Base-by-base conservation (phyloP, 495 filamentous ascomycete genomes). In the Viridothelium virens region DNA sequence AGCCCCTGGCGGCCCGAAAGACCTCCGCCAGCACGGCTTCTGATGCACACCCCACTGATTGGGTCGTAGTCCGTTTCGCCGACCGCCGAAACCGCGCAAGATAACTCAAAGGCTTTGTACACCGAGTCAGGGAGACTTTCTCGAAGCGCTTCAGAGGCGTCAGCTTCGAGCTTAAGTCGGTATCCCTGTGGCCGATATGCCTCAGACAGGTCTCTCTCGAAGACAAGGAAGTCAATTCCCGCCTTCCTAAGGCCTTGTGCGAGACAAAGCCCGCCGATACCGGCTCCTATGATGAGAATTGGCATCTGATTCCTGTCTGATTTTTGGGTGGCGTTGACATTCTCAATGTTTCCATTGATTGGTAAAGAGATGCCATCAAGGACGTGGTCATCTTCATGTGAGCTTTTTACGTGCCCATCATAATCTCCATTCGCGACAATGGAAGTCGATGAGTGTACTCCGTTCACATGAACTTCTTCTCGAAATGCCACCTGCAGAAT, bases 241-340 rank as follows among this genome's bases (percentile, higher is more conserved):
- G 64, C 71, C 56, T 79, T 80, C 62, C 79, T 78, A 39, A 87
- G 81, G 44, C 79, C 79, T 67, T 88, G 85, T 2, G 84, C 86
- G 12, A 88, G 76, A 3, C 82, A 75, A 10, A 86, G 78, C 47
- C 85, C 85, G 34, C 81, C 83, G 66, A 88, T 79, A 25, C 85
- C 85, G 16, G 81, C 85, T 2, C 85, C 85, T 66, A 84, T 74
- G 71, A 87, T 84, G 56, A 87, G 67, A 25, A 87, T 65, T 18
- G 65, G 66, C 31, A 36, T 34, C 10, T 59, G n/a, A 16, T 16
- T 64, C n/a, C 25, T 64, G 62, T 6, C 31, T 64, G 56, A 38
- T 61, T 33, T 7, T 61, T 67, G 16, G 64, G 66, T 14, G 65
- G 53, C 41, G 64, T 63, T 50, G 65, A 63, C 56, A 64, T 62